Evolutionary conservation across 2,329 filamentous ascomycete species (phyloP), one percentile per base, ranked within the genome.

Genomic region (Leptographium wingfieldii): DNA sequence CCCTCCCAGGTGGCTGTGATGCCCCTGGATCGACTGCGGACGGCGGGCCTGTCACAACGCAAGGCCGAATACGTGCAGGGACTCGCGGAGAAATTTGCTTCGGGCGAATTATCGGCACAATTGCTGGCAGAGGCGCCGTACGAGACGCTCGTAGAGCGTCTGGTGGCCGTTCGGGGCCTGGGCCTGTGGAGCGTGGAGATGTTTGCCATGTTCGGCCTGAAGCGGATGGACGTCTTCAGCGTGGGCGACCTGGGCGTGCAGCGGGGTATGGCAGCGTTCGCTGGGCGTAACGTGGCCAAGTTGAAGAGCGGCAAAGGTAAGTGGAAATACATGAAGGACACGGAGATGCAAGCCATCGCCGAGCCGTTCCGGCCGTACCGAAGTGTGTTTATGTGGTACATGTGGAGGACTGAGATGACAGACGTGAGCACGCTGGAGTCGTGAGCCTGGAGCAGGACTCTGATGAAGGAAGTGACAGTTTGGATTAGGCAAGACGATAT

Each of bases 251-350:
- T 99, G 63, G 94, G 94, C 5, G 90, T 99, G 54, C 94, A 97
- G 80, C 79, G 92, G 68, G 94, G 94, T 11, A 95, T 96, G 85
- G 94, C 94, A 1, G 86, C 88, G 0, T 92, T 94, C 69, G 79
- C 85, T 55, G 94, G 94, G 1, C 83, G 82, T 61, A 90, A 97
- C 70, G 84, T 97, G 27, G 82, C 77, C 54, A 95, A 92, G 73
- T 74, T 96, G 61, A 96, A 95, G 74, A 85, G 84, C 31, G 86
- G 89, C 53, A 97, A 97, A 29, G 57, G 46, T 25, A 97, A 97
- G 76, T 97, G 91, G 87, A 97, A 97, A 77, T 99, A 97, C 72
- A 96, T 97, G 91, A 82, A 80, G 43, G 94, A 97, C 74, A 82
- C 84, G 69, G 94, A 97, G 62, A 97, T 99, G 94, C 71, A 87